Evolutionary conservation across 768 basidiomycete species (phyloP).

Genomic region (Kwoniella pini): DNA sequence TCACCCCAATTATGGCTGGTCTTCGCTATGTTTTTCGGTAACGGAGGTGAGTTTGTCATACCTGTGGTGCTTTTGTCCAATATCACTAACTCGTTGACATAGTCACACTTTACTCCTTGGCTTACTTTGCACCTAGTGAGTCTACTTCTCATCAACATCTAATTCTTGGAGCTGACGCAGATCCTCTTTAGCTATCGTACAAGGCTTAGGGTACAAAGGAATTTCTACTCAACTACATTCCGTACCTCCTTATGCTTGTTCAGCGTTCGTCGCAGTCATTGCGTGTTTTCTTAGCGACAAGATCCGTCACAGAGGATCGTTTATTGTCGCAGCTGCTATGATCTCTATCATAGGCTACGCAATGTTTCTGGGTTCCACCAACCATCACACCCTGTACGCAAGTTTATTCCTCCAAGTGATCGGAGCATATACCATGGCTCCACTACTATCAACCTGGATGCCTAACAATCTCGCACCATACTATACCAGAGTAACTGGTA

Average conservation of each 20-base stretch:
- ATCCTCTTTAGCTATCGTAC: slow-evolving; percentile 24
- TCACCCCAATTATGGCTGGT: slow-evolving; percentile 31
- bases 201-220: slow-evolving; percentile 28
- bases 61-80: too few species aligned
- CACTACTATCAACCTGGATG: slow-evolving; percentile 44
- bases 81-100: background rate
- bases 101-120: slow-evolving; percentile 33
- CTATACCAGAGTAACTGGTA: slow-evolving; percentile 50
- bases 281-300: slow-evolving; percentile 24
- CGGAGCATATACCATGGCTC: slow-evolving; percentile 47
- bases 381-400: slow-evolving; percentile 39
- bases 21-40: slow-evolving; percentile 29
- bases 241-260: slow-evolving; percentile 36
- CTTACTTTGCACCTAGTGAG: slow-evolving; percentile 35
- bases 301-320: slow-evolving; percentile 24
- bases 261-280: slow-evolving; percentile 22
- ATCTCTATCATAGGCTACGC: slow-evolving; percentile 30
- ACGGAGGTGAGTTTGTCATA: slow-evolving; percentile 19
- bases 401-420: slow-evolving; percentile 52
- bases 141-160: background rate
- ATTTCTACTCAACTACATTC: slow-evolving; percentile 30
- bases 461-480: slow-evolving; percentile 53
- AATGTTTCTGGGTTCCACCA: slow-evolving; percentile 29
- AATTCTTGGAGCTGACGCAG: background rate
- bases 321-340: slow-evolving; percentile 24